A percentile compares a stretch with the other conserved stretches of the same genome.
phyloP scores from a whole-genome alignment of 2,329 filamentous ascomycete genomes.

The Nothophaeocryptopus gaeumannii region DNA sequence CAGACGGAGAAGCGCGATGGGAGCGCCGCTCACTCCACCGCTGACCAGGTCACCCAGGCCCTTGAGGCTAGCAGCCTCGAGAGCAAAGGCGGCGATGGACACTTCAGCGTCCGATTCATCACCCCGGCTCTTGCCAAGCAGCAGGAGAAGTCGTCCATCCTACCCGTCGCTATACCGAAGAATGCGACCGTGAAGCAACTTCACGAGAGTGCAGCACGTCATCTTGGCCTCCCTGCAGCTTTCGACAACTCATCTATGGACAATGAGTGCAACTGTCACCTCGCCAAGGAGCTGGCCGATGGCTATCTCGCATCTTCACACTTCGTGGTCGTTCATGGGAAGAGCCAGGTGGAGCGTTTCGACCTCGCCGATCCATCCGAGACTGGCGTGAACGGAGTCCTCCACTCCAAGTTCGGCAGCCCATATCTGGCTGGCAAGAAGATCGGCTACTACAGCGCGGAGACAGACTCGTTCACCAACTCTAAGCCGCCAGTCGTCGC shows the following conservation, averaged over 20 bases:
- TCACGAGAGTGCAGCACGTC: slow-evolving; percentile 22
- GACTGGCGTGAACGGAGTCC: slow-evolving; percentile 3
- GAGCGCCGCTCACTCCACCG: not conserved
- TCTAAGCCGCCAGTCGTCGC: slow-evolving; percentile 18
- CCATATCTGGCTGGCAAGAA: slow-evolving; percentile 13
- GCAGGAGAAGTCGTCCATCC: slow-evolving; percentile 16
- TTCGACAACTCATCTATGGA: slow-evolving; percentile 10
- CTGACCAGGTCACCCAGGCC: slow-evolving; percentile 5
- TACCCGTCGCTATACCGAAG: slow-evolving; percentile 18
- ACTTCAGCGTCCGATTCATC: slow-evolving; percentile 28
- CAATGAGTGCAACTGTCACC: slow-evolving; percentile 31
- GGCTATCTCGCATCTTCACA: slow-evolving; percentile 12
- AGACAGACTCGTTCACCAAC: slow-evolving; percentile 4
- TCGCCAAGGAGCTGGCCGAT: slow-evolving; percentile 28
- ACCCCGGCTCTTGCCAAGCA: slow-evolving; percentile 27
- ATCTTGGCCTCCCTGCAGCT: slow-evolving; percentile 19
- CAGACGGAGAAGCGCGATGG: not conserved
- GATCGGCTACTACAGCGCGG: slow-evolving; percentile 15
- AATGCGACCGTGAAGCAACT: slow-evolving; percentile 27
- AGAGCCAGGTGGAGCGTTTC: slow-evolving; percentile 21
- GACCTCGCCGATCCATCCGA: slow-evolving; percentile 9
- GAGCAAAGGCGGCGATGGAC: not conserved
- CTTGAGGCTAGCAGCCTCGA: slow-evolving; percentile 2
- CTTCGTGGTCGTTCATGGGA: slow-evolving; percentile 26
- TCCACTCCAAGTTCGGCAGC: slow-evolving; percentile 8